Percentiles rank a stretch among this genome's conserved stretches.
Conservation (phyloP, 83 land plant species). For the Picea abies region DNA sequence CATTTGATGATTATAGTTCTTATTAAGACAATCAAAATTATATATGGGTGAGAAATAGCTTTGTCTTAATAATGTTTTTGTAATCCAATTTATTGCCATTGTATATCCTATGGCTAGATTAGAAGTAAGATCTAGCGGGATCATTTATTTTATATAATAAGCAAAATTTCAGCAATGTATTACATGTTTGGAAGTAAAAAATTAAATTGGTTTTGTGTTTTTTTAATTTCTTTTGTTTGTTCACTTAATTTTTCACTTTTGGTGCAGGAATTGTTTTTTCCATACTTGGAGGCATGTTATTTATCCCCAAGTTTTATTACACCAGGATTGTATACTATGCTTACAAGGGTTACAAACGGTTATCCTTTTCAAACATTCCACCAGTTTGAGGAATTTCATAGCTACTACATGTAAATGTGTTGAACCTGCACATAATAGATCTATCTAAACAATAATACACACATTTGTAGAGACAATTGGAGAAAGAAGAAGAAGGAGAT, state of each 20-base stretch:
- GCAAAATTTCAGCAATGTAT: background rate
- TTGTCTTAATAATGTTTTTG: background rate
- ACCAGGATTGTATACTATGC: constrained; percentile 72
- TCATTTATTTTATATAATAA: background rate
- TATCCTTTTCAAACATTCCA: too few relatives aligned
- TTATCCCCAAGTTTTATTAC: constrained; percentile 91
- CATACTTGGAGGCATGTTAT: constrained; percentile 67
- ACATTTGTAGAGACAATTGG: too few relatives aligned
- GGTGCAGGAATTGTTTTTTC: constrained; percentile 78
- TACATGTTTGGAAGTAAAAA: background rate
- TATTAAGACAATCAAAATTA: too few relatives aligned
- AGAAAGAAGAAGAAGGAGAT: too few relatives aligned
- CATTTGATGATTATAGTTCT: too few relatives aligned
- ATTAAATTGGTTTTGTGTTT: background rate
- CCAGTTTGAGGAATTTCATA: too few relatives aligned
- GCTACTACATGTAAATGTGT: too few relatives aligned
- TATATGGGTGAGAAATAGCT: background rate
- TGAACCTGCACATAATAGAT: too few relatives aligned
- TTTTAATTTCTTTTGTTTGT: background rate
- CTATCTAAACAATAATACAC: too few relatives aligned
- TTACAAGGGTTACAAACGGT: too few relatives aligned
- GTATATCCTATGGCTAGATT: too few relatives aligned
- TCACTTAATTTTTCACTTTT: background rate
- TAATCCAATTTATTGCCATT: background rate
- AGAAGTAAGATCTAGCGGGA: background rate